Base-by-base conservation (phyloP, 2,329 filamentous ascomycete species). In the Diaporthe ampelina region DNA sequence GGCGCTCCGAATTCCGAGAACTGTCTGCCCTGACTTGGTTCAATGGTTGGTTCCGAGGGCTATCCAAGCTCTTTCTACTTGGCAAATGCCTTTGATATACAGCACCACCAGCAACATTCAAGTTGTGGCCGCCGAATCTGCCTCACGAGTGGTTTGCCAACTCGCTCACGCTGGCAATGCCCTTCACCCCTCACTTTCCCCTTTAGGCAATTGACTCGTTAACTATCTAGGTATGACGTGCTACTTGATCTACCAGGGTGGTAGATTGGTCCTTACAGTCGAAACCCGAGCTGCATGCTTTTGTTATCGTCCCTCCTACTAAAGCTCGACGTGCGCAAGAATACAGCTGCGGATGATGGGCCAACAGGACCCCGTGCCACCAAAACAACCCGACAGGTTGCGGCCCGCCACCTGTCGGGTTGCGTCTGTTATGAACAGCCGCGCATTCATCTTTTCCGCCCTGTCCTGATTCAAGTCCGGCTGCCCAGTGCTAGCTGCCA, bases 191-290 rank as follows among this genome's bases (percentile, higher is more conserved):
- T 48, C 26, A 35, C 45, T 1, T 48, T 19, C 5, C 19, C 13
- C n/a, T 29, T n/a, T 7, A n/a, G 43, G 43, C 1, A 17, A 24
- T 24, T 17, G 35, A 35, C 21, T 32, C 21, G 61, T 26, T 67
- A 2, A n/a, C 43, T 50, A 67, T n/a, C n/a, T n/a, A n/a, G n/a
- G n/a, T n/a, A n/a, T 50, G 26, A 67, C 43, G 61, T 67, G 59
- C 9, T 35, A 26, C 21, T 48, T 32, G 19, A 11, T 48, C 43
- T 67, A 19, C 26, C 61, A 40, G 58, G 8, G 21, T 13, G 37
- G 4, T 5, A 24, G 21, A n/a, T 21, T 21, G 45, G 21, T 21
- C 45, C 8, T n/a, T 7, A 48, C 6, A 19, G 19, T 19, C 43
- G 5, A 17, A 19, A 21, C 11, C 7, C 45, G 24, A 45, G 40